phyloP scores from a whole-genome alignment of 768 basidiomycete genomes.

The Xerocomus potaroensis region DNA sequence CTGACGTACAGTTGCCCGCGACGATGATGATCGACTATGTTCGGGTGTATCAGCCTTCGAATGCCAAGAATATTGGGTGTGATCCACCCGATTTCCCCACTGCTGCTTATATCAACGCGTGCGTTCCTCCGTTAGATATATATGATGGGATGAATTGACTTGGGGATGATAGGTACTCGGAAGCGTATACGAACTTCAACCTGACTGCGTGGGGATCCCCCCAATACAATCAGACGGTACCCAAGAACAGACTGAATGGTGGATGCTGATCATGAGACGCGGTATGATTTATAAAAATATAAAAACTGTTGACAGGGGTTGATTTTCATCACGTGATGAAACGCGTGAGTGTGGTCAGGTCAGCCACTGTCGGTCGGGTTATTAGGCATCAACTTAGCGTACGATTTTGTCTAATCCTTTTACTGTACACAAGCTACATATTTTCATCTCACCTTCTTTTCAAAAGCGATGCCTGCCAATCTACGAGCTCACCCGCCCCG shows the following conservation, averaged over 20 bases:
- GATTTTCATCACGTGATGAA: slow-evolving; percentile 30
- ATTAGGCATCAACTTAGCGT: slow-evolving; percentile 11
- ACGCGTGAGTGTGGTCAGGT: slow-evolving; percentile 24
- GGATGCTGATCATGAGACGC: slow-evolving; percentile 21
- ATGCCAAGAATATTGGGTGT: slow-evolving; percentile 52
- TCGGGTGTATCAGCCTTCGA: slow-evolving; percentile 63
- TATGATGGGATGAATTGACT: neutral
- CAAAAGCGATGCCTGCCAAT: slow-evolving; percentile 21
- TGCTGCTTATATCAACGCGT: slow-evolving; percentile 67
- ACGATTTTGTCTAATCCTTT: slow-evolving; percentile 15
- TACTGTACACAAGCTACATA: slow-evolving; percentile 26
- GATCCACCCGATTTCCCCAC: slow-evolving; percentile 77
- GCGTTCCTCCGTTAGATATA: slow-evolving; percentile 19
- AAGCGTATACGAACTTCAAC: slow-evolving; percentile 44
- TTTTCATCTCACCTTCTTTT: slow-evolving; percentile 11
- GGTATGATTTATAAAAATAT: slow-evolving; percentile 6
- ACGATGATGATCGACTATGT: slow-evolving; percentile 78
- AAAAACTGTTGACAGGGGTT: slow-evolving; percentile 18
- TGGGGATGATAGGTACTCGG: slow-evolving; percentile 30
- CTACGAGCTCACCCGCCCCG: slow-evolving; percentile 10
- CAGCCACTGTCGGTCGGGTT: slow-evolving; percentile 28
- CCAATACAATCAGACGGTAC: slow-evolving; percentile 48
- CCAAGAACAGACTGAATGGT: slow-evolving; percentile 48
- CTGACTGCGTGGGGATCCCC: slow-evolving; percentile 40
- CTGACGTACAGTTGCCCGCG: slow-evolving; percentile 48